Percentiles rank a stretch among this genome's conserved stretches.
Conservation (phyloP, 2,329 filamentous ascomycete species). For the Septoria linicola region DNA sequence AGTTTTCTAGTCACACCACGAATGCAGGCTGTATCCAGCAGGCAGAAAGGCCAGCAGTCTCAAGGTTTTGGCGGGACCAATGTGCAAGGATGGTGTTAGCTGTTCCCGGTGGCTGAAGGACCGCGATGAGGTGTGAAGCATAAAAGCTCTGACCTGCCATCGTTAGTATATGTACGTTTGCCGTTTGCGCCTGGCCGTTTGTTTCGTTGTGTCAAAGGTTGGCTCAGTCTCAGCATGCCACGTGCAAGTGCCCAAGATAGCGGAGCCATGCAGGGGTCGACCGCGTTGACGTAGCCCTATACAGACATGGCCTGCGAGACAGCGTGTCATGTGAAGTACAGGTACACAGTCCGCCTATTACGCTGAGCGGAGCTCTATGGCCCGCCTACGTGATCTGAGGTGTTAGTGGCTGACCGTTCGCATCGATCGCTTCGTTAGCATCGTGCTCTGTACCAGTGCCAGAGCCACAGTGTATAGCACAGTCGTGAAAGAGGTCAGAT, state of each 20-base stretch:
- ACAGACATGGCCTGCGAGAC: conserved; percentile 3
- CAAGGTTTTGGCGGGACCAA: neutral
- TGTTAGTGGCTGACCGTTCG: neutral
- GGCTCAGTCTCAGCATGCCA: conserved; percentile 15
- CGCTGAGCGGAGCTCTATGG: neutral
- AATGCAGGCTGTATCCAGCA: neutral
- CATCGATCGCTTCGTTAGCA: too few species aligned
- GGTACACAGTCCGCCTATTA: neutral
- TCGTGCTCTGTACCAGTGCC: too few species aligned
- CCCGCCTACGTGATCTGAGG: neutral
- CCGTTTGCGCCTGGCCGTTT: conserved; percentile 6
- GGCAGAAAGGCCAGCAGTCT: neutral
- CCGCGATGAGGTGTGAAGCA: neutral
- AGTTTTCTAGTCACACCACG: neutral
- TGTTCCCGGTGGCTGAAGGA: neutral
- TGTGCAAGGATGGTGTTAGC: neutral
- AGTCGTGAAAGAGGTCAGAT: too few species aligned
- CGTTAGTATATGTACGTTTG: neutral
- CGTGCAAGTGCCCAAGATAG: conserved; percentile 5
- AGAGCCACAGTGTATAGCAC: too few species aligned
- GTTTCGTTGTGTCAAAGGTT: conserved; percentile 2
- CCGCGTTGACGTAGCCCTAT: conserved; percentile 10
- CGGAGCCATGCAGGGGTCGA: conserved; percentile 7
- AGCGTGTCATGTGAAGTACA: conserved; percentile 6
- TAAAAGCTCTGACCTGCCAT: neutral